Percentiles rank a stretch among this genome's conserved stretches.
Conservation (phyloP, 2,329 filamentous ascomycete genomes). For the Peltaster fructicola region DNA sequence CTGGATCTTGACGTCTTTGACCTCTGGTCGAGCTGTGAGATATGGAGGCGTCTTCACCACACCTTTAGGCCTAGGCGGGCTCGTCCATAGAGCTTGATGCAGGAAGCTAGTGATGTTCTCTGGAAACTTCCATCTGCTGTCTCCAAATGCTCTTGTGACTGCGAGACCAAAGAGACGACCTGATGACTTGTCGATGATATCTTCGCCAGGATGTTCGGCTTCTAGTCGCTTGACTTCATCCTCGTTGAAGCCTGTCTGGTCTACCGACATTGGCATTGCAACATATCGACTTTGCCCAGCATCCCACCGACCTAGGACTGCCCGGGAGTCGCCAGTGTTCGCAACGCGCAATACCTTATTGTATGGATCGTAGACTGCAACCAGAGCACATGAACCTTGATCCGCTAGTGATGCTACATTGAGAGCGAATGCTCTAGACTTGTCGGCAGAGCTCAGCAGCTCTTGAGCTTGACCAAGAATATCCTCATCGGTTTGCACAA, state of each 20-base stretch:
- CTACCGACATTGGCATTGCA: conserved; percentile 38
- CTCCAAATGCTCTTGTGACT: conserved; percentile 50
- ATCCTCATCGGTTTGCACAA: conserved; percentile 22
- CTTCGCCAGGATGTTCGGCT: conserved; percentile 44
- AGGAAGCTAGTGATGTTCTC: conserved; percentile 29
- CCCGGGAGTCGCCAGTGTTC: conserved; percentile 49
- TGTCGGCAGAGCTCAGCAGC: conserved; percentile 3
- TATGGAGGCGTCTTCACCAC: conserved; percentile 42
- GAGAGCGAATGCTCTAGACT: conserved; percentile 1
- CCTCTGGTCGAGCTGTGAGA: conserved; percentile 47
- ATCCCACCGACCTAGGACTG: conserved; percentile 40
- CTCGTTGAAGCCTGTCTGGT: conserved; percentile 48
- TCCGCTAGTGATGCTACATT: conserved; percentile 18
- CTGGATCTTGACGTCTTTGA: conserved; percentile 38
- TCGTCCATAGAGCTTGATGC: conserved; percentile 33
- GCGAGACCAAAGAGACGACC: conserved; percentile 45
- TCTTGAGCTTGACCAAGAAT: conserved; percentile 9
- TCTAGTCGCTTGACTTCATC: conserved; percentile 39
- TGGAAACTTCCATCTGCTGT: conserved; percentile 51
- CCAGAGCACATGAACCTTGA: conserved; percentile 44
- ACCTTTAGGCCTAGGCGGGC: conserved; percentile 25
- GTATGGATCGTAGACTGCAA: conserved; percentile 42
- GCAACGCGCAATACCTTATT: conserved; percentile 41
- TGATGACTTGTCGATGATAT: conserved; percentile 33
- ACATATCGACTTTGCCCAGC: conserved; percentile 29